These are phyloP conservation scores for Populus simonii DNA, from an alignment of 345 rosid genomes.

Conservation along the genomic window DNA sequence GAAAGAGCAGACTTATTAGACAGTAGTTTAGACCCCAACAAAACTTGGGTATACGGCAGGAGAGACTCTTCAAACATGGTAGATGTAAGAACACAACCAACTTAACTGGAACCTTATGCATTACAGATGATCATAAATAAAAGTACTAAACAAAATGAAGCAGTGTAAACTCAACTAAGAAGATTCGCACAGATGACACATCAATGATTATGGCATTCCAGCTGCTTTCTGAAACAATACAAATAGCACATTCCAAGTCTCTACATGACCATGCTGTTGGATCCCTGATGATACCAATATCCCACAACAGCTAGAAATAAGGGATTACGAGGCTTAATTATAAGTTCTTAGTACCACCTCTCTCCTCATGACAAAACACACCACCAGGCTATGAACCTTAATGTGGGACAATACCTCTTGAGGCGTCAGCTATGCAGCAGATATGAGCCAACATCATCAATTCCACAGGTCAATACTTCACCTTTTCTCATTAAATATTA, in stretches of 20 bases:
- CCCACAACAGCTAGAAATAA: too few species aligned
- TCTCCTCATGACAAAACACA: too few species aligned
- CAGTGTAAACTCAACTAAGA: neutral
- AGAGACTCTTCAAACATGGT: neutral
- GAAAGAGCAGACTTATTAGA: slow-evolving; percentile 9
- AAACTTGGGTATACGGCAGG: neutral
- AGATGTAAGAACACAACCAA: neutral
- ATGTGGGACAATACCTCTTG: too few species aligned
- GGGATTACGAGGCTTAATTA: too few species aligned
- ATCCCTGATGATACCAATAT: too few species aligned
- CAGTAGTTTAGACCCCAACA: slow-evolving; percentile 3
- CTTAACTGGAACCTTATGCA: neutral
- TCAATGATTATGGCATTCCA: neutral
- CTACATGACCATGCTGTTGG: neutral
- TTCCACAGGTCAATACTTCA: neutral
- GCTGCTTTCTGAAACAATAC: neutral
- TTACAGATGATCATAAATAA: neutral
- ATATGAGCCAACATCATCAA: too few species aligned
- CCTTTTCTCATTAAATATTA: neutral
- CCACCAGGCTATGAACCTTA: too few species aligned
- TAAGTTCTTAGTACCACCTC: too few species aligned
- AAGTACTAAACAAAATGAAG: neutral
- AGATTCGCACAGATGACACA: neutral
- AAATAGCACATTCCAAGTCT: neutral
- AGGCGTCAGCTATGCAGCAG: too few species aligned